A percentile compares a stretch with the other conserved stretches of the same genome.
Evolutionary conservation across 2,329 filamentous ascomycete species (phyloP).

Genomic region (Chalaropsis ovoidea): DNA sequence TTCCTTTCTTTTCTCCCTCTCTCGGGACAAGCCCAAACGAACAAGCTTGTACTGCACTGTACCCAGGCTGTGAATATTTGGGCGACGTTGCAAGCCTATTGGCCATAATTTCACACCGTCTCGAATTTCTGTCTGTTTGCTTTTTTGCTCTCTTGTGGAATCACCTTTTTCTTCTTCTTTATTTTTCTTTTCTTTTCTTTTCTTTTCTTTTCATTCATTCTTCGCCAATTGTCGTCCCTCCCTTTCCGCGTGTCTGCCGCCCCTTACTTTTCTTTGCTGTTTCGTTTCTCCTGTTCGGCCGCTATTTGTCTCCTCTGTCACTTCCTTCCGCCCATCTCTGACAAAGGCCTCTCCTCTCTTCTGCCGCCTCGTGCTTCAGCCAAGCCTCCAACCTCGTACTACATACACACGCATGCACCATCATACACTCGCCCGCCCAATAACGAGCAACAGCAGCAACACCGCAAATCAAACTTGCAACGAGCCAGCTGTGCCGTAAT

Average conservation of each 20-base stretch:
- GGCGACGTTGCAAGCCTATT: not conserved
- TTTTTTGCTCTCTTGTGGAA: too few relatives aligned
- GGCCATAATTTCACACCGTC: too few relatives aligned
- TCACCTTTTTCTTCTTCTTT: too few relatives aligned
- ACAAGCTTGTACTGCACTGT: not conserved
- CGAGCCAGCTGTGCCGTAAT: not conserved
- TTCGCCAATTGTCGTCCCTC: too few relatives aligned
- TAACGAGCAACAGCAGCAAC: not conserved
- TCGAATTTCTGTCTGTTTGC: too few relatives aligned
- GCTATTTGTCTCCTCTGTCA: too few relatives aligned
- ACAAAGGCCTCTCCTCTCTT: not conserved
- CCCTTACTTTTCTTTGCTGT: too few relatives aligned
- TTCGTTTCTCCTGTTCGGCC: too few relatives aligned
- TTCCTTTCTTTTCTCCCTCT: not conserved
- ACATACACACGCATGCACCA: not conserved
- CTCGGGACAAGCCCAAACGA: not conserved
- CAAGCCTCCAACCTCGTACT: not conserved
- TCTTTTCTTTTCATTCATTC: too few relatives aligned
- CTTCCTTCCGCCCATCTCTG: too few relatives aligned
- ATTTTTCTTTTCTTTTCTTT: too few relatives aligned
- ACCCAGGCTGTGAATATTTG: not conserved
- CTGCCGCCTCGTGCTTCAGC: conserved; percentile 4
- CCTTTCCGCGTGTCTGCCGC: too few relatives aligned
- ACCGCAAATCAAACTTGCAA: not conserved
- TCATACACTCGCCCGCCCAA: not conserved